Evolutionary conservation across 164 flowering plant genomes (phyloP), one percentile per base, ranked within the genome.

Genomic region (Chimonanthus salicifolius): DNA sequence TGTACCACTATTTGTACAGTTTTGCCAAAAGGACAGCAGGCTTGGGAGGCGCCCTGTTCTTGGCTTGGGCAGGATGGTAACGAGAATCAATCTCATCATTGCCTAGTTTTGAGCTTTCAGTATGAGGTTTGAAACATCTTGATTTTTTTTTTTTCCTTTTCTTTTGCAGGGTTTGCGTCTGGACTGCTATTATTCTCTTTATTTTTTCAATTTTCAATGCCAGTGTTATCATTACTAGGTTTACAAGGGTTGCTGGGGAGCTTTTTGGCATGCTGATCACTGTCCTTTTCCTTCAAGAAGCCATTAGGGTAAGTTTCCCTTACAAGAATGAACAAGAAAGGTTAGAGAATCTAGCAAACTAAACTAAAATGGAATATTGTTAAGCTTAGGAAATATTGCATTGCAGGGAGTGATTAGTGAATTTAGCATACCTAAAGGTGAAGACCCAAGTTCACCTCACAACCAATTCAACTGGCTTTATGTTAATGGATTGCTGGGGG

Each of bases 61-160:
- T 86, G 74, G 87, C 90, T 46, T 87, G 90, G 89, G 76, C 89
- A 48, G 89, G 85, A 80, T 87, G 90, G 90, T 87, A 80, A 75
- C 20, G 16, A 47, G 44, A 65, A 67, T 45, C 7, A 8, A 49
- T 45, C 75, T 49, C 21, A 58, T 51, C 15, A 21, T 9, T 49
- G 13, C 5, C 20, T 6, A 2, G 5, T 7, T 20, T 45, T 5
- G 43, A 18, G 18, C 0, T 13, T 54, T 63, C 18, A 4, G 5
- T 21, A 13, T 63, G 21, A 44, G 33, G 43, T 51, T 7, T 50
- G 71, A 49, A 47, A 47, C 7, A 2, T 44, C 45, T 21, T 18
- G 67, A 48, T 69, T 50, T 43, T 8, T 68, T 7, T 33, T 4
- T 47, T 45, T 54, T 47, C 47, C 13, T 64, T 11, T n/a, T 78